These are phyloP conservation scores for Simmondsia chinensis DNA, from an alignment of 148 eudicot species.

Conservation along the genomic window DNA sequence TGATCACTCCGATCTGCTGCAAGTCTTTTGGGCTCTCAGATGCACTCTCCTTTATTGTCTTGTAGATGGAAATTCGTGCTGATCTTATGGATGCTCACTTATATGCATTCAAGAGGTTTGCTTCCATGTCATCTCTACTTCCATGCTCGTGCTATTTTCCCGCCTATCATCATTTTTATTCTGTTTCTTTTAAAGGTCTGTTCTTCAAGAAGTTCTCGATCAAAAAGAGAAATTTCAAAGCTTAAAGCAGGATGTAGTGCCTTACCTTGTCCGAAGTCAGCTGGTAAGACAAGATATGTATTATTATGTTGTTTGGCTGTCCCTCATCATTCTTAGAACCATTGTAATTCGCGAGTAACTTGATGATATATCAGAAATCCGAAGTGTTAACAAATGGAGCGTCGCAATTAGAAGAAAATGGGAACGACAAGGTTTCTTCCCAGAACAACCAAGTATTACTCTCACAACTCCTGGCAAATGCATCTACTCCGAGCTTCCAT, in stretches of 20 bases:
- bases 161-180: not conserved
- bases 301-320: not conserved
- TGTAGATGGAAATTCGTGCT: constrained; percentile 81
- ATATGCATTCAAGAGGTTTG: constrained; percentile 94
- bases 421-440: constrained; percentile 33
- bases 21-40: constrained; percentile 7
- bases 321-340: not conserved
- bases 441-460: constrained; percentile 40
- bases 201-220: constrained; percentile 75
- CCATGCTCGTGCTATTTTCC: no score
- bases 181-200: constrained; percentile 42
- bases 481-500: constrained; percentile 86
- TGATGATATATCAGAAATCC: constrained; percentile 45
- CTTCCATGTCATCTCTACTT: no score
- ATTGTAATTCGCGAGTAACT: not conserved
- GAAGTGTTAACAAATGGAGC: constrained; percentile 46
- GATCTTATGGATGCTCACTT: constrained; percentile 98
- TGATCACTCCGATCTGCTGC: not conserved
- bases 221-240: constrained; percentile 70
- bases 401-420: constrained; percentile 58
- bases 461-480: constrained; percentile 87
- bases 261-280: constrained; percentile 84
- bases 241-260: constrained; percentile 77
- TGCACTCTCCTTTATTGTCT: constrained; percentile 5
- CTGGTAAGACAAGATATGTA: constrained; percentile 41